Evolutionary conservation across 176 grass and related monocot species (phyloP), one percentile per base, ranked within the genome.

Genomic region (Avena insularis): DNA sequence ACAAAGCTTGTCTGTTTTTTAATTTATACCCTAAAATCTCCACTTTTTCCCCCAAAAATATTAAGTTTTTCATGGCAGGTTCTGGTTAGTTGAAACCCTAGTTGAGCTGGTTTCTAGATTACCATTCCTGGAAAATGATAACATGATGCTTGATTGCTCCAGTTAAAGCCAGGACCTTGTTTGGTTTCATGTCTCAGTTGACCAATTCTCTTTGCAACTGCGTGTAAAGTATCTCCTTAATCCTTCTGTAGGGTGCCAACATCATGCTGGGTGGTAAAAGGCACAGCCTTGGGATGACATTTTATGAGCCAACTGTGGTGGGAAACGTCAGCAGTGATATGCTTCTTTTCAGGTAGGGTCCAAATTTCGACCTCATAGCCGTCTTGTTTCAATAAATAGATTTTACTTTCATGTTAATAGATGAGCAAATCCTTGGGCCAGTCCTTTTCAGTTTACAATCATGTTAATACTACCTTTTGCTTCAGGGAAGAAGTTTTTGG

Each of bases 401-500:
- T 86, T 79, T 55, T 90, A 50, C 67, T 79, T 84, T 80, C 48
- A 82, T 70, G 60, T 31, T 43, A 85, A 45, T n/a, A 81, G 86
- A 78, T 68, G 21, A 12, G 65, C 16, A 47, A 51, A 76, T 75
- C 6, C 40, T 89, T 84, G 58, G 55, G 9, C 23, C 75, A 77
- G 25, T 58, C 4, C 75, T 80, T 82, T 35, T 43, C 56, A 67
- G 48, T 70, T 85, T 25, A 47, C 57, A 75, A 58, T 36, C 65
- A 23, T 67, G 69, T 11, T 51, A 79, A 77, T 25, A 83, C 20
- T 75, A 69, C 65, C 55, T 84, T 89, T 92, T 66, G 33, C 68
- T 83, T 54, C 88, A 99, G 94, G 72, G 94, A 99, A 88, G 97
- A 99, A 90, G 94, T 94, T 35, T 99, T 99, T 75, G 97, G 97